These are phyloP conservation scores for Calophaca sinica DNA, from an alignment of 306 rosid species.

Conservation along the genomic window DNA sequence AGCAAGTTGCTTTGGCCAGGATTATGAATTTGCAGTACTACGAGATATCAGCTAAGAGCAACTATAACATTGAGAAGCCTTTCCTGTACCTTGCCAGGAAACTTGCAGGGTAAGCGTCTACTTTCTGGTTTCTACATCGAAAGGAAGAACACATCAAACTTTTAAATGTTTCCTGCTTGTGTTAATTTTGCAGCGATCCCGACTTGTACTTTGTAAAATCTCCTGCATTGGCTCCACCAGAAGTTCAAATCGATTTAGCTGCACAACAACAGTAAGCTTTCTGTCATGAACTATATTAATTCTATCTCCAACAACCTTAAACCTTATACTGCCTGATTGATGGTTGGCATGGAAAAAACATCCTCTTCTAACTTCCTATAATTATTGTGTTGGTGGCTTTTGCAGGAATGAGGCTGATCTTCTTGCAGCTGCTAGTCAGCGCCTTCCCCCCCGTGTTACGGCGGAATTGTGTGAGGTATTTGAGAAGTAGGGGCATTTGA, in stretches of 20 bases:
- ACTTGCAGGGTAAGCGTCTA: conserved; percentile 69
- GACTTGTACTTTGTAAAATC: conserved; percentile 80
- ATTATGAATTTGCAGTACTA: conserved; percentile 79
- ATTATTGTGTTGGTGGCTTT: neutral
- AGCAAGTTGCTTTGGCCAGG: conserved; percentile 80
- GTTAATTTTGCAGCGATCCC: conserved; percentile 60
- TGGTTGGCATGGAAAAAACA: too few relatives aligned
- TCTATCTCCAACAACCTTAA: neutral
- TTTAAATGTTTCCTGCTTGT: neutral
- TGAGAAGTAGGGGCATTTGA: conserved; percentile 78
- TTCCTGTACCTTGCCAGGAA: conserved; percentile 82
- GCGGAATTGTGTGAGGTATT: too few relatives aligned
- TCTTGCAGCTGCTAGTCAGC: conserved; percentile 67
- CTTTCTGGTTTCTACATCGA: neutral
- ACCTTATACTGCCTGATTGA: too few relatives aligned
- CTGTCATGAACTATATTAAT: neutral
- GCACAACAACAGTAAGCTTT: conserved; percentile 69
- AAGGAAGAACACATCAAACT: neutral
- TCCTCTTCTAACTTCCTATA: too few relatives aligned
- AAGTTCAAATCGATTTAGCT: conserved; percentile 74
- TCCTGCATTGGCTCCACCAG: conserved; percentile 89
- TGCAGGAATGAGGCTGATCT: conserved; percentile 81
- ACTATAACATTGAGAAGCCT: conserved; percentile 77
- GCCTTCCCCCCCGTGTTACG: too few relatives aligned
- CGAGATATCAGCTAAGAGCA: conserved; percentile 82